Conservation (phyloP, 2,329 filamentous ascomycete genomes). For the Lachnellula occidentalis region DNA sequence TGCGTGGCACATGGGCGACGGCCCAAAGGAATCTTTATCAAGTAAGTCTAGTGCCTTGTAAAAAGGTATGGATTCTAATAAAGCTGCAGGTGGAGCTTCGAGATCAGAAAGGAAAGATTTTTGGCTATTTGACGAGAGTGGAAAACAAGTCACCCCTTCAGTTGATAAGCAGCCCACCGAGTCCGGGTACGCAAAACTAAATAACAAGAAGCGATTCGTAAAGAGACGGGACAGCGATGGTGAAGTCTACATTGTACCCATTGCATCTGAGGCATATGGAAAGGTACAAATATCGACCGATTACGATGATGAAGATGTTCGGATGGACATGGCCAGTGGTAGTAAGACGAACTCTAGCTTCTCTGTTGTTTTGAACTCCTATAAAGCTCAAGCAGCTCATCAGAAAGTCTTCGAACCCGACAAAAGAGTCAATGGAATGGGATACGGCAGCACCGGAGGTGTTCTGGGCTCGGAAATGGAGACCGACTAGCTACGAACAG, state of each 20-base stretch:
- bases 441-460: neutral
- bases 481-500: neutral
- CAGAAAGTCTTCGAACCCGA: neutral
- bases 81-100: constrained; percentile 1
- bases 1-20: constrained; percentile 56
- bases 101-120: constrained; percentile 3
- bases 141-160: constrained; percentile 54
- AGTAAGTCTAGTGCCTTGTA: constrained; percentile 10
- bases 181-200: constrained; percentile 28
- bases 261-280: neutral
- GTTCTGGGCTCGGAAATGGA: neutral
- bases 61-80: constrained; percentile 4
- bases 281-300: neutral
- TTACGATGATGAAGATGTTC: neutral
- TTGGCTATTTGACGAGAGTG: constrained; percentile 48
- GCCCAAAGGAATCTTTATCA: constrained; percentile 40
- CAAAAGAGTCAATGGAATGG: neutral
- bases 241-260: neutral
- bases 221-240: neutral
- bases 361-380: neutral
- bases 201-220: constrained; percentile 21
- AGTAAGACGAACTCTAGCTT: neutral
- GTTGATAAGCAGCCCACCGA: constrained; percentile 48
- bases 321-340: neutral
- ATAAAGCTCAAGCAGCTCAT: neutral